Base-by-base conservation (phyloP, 2,329 filamentous ascomycete species). In the Trichoderma aggressivum region DNA sequence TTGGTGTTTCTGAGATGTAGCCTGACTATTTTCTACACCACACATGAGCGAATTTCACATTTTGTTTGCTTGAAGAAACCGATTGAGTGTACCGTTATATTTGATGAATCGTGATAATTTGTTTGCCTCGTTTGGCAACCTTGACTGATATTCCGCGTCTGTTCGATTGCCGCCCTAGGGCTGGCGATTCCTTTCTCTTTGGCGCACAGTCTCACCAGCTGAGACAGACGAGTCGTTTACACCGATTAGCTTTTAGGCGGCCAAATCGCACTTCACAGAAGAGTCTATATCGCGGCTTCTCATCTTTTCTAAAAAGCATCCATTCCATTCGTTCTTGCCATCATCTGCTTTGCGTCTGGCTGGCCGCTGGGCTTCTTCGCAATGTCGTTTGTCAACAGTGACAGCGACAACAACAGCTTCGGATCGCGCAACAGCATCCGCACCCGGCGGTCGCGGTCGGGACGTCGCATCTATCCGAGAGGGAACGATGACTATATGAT, bases 341-440 rank as follows among this genome's bases (percentile, higher is more conserved):
- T n/a, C 56, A 7, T 16, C 36, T 5, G 4, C 34, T 60, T 32
- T 68, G 34, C 26, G 3, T 14, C 26, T 12, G 18, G 36, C 47
- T 28, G 12, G 21, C 18, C 53, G 6, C 30, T 24, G 32, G 34
- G 32, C 39, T 50, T 7, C 18, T 24, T 28, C 39, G 16, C 28
- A 26, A 68, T 68, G 65, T 68, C 65, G 5, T 68, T 68, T 12
- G 8, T 68, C 65, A 60, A 68, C 56, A 68, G 18, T n/a, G 65
- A 60, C 39, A 68, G 58, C 47, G 67, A 70, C 47, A 70, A 39
- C 32, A 56, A 55, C 67, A 70, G 58, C 67, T 53, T 34, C 21
- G 21, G 16, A 62, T 70, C 67, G 12, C 18, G 30, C 7, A 63
- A 26, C 67, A 70, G 58, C 47, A 56, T 55, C 34, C 67, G 36